Evolutionary conservation across 495 filamentous ascomycete species (phyloP).

Genomic region (Penicillium herquei): DNA sequence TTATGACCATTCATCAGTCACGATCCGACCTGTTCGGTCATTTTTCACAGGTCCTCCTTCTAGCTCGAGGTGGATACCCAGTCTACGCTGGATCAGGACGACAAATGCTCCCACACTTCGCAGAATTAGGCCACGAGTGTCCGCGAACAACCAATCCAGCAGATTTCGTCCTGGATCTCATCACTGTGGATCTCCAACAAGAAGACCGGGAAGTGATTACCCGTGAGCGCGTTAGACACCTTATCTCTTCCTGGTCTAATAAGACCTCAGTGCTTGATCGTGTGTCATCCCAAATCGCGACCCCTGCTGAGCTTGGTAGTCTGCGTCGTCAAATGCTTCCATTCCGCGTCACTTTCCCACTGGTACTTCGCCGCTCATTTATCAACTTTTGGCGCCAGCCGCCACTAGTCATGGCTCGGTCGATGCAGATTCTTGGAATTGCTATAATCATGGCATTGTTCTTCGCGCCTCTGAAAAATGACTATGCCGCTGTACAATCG

Average conservation of each 20-base stretch:
- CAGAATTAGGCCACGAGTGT: slow-evolving; percentile 56
- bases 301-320: slow-evolving; percentile 67
- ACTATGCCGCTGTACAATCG: slow-evolving; percentile 68
- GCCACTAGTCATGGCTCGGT: slow-evolving; percentile 58
- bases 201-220: slow-evolving; percentile 56
- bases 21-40: slow-evolving; percentile 68
- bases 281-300: slow-evolving; percentile 47
- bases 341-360: slow-evolving; percentile 59
- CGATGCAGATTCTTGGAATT: slow-evolving; percentile 66
- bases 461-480: slow-evolving; percentile 66
- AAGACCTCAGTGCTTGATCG: slow-evolving; percentile 21
- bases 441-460: slow-evolving; percentile 65
- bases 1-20: slow-evolving; percentile 74
- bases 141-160: slow-evolving; percentile 68
- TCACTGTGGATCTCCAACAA: slow-evolving; percentile 69
- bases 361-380: slow-evolving; percentile 60
- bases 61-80: slow-evolving; percentile 64
- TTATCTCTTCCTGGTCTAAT: slow-evolving; percentile 48
- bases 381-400: slow-evolving; percentile 70
- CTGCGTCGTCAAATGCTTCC: slow-evolving; percentile 59
- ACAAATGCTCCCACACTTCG: slow-evolving; percentile 67
- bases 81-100: slow-evolving; percentile 64
- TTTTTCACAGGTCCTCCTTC: slow-evolving; percentile 67
- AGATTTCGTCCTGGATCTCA: slow-evolving; percentile 72
- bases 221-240: slow-evolving; percentile 53